Conservation (phyloP, 352 stramenopile genomes). For the Globisporangium paddicum region DNA sequence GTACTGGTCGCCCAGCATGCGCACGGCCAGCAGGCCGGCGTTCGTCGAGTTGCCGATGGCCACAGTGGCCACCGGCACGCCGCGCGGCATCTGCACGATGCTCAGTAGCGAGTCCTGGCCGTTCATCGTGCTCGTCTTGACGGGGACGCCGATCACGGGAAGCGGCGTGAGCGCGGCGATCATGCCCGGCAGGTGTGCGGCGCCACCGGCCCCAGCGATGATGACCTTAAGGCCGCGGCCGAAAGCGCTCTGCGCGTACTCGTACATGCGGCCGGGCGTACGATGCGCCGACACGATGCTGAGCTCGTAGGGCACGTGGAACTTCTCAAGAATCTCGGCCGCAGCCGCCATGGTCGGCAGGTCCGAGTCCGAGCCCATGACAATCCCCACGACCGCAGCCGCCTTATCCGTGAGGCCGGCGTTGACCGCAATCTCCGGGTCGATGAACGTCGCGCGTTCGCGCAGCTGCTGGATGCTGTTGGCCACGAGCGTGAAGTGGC, state of each 20-base stretch:
- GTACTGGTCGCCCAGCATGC: conserved; percentile 89
- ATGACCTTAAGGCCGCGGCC: conserved; percentile 91
- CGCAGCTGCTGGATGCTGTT: conserved; percentile 78
- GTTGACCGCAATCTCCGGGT: conserved; percentile 33
- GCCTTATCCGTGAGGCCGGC: conserved; percentile 27
- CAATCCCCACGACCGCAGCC: conserved; percentile 71
- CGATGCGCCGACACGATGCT: conserved; percentile 98
- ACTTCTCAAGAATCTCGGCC: conserved; percentile 94
- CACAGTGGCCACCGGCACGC: conserved; percentile 97
- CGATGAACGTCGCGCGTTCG: conserved; percentile 58
- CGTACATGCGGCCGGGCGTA: conserved; percentile 95
- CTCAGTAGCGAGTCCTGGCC: conserved; percentile 97
- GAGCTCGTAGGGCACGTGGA: conserved; percentile 95
- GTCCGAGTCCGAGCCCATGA: conserved; percentile 96
- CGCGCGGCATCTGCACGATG: conserved; percentile 99
- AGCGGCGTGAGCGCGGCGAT: conserved; percentile 83
- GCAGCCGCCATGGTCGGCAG: conserved; percentile 96
- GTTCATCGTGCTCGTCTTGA: conserved; percentile 97
- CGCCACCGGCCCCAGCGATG: conserved; percentile 95
- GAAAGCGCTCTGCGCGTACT: conserved; percentile 91
- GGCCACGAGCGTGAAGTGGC: conserved; percentile 95
- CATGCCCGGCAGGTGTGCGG: conserved; percentile 96
- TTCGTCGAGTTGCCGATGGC: conserved; percentile 98
- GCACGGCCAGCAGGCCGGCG: conserved; percentile 95
- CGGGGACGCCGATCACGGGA: conserved; percentile 95